Evolutionary conservation across 768 basidiomycete genomes (phyloP).

Genomic region (Cantharellus anzutake): DNA sequence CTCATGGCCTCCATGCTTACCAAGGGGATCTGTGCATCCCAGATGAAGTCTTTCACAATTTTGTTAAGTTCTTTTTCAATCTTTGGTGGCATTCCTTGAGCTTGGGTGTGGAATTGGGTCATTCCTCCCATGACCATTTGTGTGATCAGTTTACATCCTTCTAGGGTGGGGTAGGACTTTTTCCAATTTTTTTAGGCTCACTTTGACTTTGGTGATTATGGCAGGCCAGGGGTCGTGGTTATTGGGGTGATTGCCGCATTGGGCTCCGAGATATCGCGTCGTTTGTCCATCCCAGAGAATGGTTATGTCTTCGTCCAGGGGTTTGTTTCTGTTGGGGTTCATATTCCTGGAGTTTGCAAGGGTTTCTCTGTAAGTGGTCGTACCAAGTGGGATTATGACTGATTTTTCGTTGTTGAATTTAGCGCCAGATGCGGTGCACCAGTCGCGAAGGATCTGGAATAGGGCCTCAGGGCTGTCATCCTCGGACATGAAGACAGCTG

Average conservation of each 20-base stretch:
- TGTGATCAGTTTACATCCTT: neutral
- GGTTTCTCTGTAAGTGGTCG: neutral
- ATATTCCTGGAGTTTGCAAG: neutral
- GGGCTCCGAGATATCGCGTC: slow-evolving; percentile 2
- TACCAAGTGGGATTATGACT: too few species aligned
- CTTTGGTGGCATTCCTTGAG: neutral
- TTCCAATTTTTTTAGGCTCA: slow-evolving; percentile 6
- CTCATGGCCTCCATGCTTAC: too few species aligned
- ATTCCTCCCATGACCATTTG: neutral
- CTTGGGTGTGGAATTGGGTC: neutral
- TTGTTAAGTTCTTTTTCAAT: neutral
- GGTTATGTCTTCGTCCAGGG: neutral
- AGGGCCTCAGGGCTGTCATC: too few species aligned
- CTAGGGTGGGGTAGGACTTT: slow-evolving; percentile 2
- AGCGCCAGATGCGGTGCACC: too few species aligned
- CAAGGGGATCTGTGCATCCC: neutral
- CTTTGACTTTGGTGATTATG: neutral
- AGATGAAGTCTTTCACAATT: neutral
- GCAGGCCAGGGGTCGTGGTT: neutral
- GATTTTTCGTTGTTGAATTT: too few species aligned
- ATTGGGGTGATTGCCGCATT: slow-evolving; percentile 11
- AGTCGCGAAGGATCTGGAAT: too few species aligned
- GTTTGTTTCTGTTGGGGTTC: neutral
- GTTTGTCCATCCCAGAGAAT: slow-evolving; percentile 6
- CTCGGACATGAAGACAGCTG: slow-evolving; percentile 10